Conservation (phyloP, 768 basidiomycete species). For the Rhodotorula kratochvilovae region DNA sequence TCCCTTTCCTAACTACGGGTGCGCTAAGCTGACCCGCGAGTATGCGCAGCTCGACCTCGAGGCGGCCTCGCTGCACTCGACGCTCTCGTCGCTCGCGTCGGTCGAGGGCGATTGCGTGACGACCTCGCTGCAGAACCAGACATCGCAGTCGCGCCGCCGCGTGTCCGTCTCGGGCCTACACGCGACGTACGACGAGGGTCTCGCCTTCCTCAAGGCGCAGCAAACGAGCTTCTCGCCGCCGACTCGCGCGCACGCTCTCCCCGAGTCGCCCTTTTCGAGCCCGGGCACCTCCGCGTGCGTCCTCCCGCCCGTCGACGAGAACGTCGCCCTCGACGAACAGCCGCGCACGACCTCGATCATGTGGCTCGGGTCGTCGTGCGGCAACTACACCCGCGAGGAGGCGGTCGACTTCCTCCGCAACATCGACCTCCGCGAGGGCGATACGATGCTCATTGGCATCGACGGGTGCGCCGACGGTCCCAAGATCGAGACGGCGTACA, state of each 20-base stretch:
- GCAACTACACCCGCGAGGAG: slow-evolving; percentile 73
- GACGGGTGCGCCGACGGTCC: slow-evolving; percentile 71
- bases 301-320: slow-evolving; percentile 19
- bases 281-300: not conserved
- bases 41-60: slow-evolving; percentile 95
- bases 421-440: slow-evolving; percentile 52
- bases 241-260: not conserved
- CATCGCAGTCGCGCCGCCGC: slow-evolving; percentile 58
- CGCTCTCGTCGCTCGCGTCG: slow-evolving; percentile 60
- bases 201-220: slow-evolving; percentile 64
- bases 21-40: too few relatives aligned
- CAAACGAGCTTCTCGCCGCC: slow-evolving; percentile 23
- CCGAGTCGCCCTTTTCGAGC: slow-evolving; percentile 11
- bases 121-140: slow-evolving; percentile 2
- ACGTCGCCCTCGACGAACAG: not conserved
- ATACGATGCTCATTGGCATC: slow-evolving; percentile 83
- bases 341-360: slow-evolving; percentile 53
- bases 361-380: slow-evolving; percentile 86
- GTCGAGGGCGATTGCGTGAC: slow-evolving; percentile 39
- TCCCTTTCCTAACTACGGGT: too few relatives aligned
- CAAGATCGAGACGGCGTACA: slow-evolving; percentile 79
- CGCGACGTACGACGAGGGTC: slow-evolving; percentile 84
- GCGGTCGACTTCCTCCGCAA: slow-evolving; percentile 65
- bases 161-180: slow-evolving; percentile 77
- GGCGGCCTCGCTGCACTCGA: slow-evolving; percentile 73